Base-by-base conservation (phyloP, 2,329 filamentous ascomycete species). In the Pseudogymnoascus sp. region DNA sequence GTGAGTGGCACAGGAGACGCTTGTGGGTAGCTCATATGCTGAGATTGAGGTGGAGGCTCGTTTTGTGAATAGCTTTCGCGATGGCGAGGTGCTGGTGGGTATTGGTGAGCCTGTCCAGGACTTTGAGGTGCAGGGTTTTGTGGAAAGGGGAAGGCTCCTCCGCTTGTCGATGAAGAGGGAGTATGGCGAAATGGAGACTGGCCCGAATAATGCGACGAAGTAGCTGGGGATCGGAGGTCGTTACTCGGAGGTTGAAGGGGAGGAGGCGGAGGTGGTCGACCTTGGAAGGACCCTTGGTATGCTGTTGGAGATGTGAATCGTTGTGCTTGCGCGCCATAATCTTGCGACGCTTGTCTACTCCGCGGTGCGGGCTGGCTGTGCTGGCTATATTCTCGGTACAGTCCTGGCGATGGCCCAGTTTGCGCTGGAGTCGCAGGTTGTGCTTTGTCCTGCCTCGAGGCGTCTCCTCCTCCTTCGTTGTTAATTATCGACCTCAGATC, bases 401-500 rank as follows among this genome's bases (percentile, higher is more conserved):
- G 59, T 31, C 71, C 69, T 16, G 66, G 67, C n/a, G 68, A 66
- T 64, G 67, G 68, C 38, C 37, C 61, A 16, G 69, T 64, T 61
- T 73, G 71, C 2, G 69, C 66, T 43, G 72, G 71, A 62, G 72
- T 73, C 19, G 71, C 69, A 37, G 72, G 72, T n/a, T 70, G 63
- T 60, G 68, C 65, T 65, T 67, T 69, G 64, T 71, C 61, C 19
- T 63, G 53, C 68, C 41, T 65, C 41, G 67, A 67, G 62, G 62
- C 64, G 62, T 72, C 71, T 14, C 68, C 71, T n/a, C 68, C 71
- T 63, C 68, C 70, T 66, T 74, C 72, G 26, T 64, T 77, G 71
- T 81, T 81, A 75, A 82, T 79, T 69, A 82, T 81, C 62, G 78
- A 79, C 72, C 78, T 77, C 71, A 82, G 76, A 73, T 82, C 80